Percentiles rank a stretch among this genome's conserved stretches.
Conservation (phyloP, 108 stramenopile genomes). For the Parietichytrium sp. region DNA sequence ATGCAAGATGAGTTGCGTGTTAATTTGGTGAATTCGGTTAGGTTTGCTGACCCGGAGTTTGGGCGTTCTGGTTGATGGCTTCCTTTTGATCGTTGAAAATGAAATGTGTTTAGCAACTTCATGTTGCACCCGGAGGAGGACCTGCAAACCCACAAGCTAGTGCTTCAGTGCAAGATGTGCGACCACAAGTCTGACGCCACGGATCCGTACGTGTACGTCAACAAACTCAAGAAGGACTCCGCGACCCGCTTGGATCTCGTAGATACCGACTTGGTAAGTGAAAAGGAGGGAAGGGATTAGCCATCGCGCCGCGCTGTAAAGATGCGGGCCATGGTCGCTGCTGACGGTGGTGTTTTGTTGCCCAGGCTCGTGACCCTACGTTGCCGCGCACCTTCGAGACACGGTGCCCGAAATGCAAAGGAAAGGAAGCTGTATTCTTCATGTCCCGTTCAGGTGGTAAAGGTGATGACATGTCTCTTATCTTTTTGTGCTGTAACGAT, state of each 20-base stretch:
- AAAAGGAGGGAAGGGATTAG: no score
- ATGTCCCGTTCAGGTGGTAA: conserved; percentile 33
- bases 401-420: conserved; percentile 19
- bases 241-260: conserved; percentile 16
- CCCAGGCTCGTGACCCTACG: conserved; percentile 39
- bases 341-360: no score
- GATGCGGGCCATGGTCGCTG: no score
- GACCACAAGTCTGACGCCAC: neutral
- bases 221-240: conserved; percentile 18
- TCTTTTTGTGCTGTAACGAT: conserved; percentile 5
- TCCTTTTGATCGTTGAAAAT: neutral
- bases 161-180: conserved; percentile 32
- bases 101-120: neutral
- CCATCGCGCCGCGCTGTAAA: no score
- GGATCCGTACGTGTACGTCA: conserved; percentile 22
- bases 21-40: no score
- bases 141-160: neutral
- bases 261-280: neutral
- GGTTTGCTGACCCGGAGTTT: neutral
- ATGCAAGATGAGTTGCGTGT: neutral
- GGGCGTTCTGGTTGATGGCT: neutral
- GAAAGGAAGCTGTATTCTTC: conserved; percentile 15
- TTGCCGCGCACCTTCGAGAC: conserved; percentile 21
- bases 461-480: conserved; percentile 1
- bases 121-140: conserved; percentile 14